A percentile compares a stretch with the other conserved stretches of the same genome.
Evolutionary conservation across 1,284 basidiomycete species (phyloP).

Genomic region (Ustilago shanxiensis): DNA sequence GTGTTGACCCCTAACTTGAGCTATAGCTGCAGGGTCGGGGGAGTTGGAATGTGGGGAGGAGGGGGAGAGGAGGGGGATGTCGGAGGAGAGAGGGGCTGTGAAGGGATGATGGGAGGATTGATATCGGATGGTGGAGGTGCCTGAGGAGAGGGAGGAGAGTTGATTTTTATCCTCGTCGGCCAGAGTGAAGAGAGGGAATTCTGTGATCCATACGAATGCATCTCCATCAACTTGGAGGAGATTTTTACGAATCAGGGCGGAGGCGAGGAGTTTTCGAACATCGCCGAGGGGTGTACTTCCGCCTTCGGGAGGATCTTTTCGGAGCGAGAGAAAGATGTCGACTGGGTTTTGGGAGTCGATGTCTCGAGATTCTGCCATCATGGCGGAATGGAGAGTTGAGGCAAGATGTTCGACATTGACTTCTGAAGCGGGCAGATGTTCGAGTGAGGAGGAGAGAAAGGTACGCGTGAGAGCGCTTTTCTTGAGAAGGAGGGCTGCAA

Average conservation of each 20-base stretch:
- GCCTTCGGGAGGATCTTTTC: constrained; percentile 74
- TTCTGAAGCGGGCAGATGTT: constrained; percentile 34
- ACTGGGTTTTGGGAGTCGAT: constrained; percentile 71
- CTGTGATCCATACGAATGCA: constrained; percentile 94
- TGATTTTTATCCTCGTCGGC: constrained; percentile 89
- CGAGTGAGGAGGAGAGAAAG: constrained; percentile 21
- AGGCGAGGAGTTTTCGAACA: constrained; percentile 77
- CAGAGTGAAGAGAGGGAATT: constrained; percentile 92
- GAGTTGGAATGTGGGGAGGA: constrained; percentile 5
- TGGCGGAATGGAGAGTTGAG: constrained; percentile 60
- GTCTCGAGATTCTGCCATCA: constrained; percentile 71
- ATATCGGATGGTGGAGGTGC: constrained; percentile 74
- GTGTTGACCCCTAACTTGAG: constrained; percentile 83
- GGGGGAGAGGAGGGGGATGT: constrained; percentile 80
- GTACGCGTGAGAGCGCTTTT: constrained; percentile 51
- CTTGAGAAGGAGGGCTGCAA: constrained; percentile 53
- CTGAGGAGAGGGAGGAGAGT: constrained; percentile 73
- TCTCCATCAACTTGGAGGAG: constrained; percentile 72
- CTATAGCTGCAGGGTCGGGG: constrained; percentile 11
- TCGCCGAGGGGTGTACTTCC: constrained; percentile 86
- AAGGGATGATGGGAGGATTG: constrained; percentile 94
- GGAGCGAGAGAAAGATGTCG: constrained; percentile 47
- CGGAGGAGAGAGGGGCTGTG: constrained; percentile 92
- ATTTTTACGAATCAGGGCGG: constrained; percentile 78
- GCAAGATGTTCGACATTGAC: constrained; percentile 45